Evolutionary conservation across 139 green algal species (phyloP).

Genomic region (Picochlorum sp.): DNA sequence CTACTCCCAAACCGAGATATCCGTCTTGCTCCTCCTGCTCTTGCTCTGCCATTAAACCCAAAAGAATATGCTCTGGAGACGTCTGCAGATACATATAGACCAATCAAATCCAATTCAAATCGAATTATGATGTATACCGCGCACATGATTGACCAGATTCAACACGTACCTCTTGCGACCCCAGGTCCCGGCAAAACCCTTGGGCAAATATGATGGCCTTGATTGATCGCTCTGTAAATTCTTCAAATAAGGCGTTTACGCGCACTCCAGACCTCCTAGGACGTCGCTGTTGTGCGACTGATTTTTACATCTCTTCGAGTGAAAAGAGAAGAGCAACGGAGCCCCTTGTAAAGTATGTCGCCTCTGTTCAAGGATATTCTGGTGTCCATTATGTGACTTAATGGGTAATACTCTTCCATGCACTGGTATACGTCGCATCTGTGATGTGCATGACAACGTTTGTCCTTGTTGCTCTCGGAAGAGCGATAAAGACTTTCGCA

Average conservation of each 20-base stretch:
- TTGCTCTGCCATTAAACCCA: slow-evolving; percentile 78
- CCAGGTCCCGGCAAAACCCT: slow-evolving; percentile 53
- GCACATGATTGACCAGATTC: neutral
- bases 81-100: slow-evolving; percentile 37
- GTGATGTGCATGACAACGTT: too few species aligned
- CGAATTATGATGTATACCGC: neutral
- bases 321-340: too few species aligned
- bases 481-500: too few species aligned
- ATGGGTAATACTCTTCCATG: too few species aligned
- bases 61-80: slow-evolving; percentile 73
- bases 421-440: too few species aligned
- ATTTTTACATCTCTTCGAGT: too few species aligned
- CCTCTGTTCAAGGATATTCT: too few species aligned
- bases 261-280: neutral
- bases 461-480: too few species aligned
- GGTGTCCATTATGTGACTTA: too few species aligned
- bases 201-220: slow-evolving; percentile 77
- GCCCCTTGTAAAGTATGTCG: too few species aligned
- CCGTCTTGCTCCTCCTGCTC: slow-evolving; percentile 25
- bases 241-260: slow-evolving; percentile 40
- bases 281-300: too few species aligned
- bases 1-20: slow-evolving; percentile 55
- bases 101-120: neutral
- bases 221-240: slow-evolving; percentile 80
- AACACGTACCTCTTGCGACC: slow-evolving; percentile 43